Base-by-base conservation (phyloP, 2,329 filamentous ascomycete genomes). In the Ophiobolus disseminans region DNA sequence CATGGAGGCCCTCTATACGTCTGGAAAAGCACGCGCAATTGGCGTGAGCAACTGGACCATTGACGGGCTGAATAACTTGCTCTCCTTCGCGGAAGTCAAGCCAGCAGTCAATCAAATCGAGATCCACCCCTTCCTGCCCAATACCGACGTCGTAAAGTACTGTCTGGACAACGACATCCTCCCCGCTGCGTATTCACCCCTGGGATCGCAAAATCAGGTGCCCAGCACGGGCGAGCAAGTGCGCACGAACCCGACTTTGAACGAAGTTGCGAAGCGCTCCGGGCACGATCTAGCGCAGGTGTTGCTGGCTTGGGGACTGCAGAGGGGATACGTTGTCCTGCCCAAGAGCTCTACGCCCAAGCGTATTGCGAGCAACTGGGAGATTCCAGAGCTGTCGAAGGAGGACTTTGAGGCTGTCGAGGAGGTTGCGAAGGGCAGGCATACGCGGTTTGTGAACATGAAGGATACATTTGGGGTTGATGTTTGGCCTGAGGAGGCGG, bases 251-350 rank as follows among this genome's bases (percentile, higher is more conserved):
- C 76, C 82, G 48, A 82, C 81, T 16, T 76, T 94, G 42, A 83
- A 84, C 59, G 80, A 79, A 17, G 74, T 95, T 42, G 86, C 87
- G 1, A 77, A 87, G 65, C 91, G 90, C 75, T 85, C 94, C 69
- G 81, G 80, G 55, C 90, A 89, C 76, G 84, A 85, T 8, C 85
- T 89, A 50, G 88, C 89, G 1, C 91, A 96, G 78, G 78, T 96
- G n/a, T 72, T 96, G 67, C 75, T 96, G 40, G 82, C 91, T 46
- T 96, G 91, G 83, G 89, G 88, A 56, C 73, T 96, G 72, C 87
- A 94, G 75, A 90, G 90, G 74, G 87, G 72, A n/a, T 74, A 69
- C 45, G 69, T 64, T 10, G 67, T 75, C 3, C 60, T 76, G 44
- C 73, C 73, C 14, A 76, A 76, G 66, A 75, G 72, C 59, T 74